Percentiles rank a stretch among this genome's conserved stretches.
Conservation (phyloP, 768 basidiomycete genomes). For the Collybia nuda region DNA sequence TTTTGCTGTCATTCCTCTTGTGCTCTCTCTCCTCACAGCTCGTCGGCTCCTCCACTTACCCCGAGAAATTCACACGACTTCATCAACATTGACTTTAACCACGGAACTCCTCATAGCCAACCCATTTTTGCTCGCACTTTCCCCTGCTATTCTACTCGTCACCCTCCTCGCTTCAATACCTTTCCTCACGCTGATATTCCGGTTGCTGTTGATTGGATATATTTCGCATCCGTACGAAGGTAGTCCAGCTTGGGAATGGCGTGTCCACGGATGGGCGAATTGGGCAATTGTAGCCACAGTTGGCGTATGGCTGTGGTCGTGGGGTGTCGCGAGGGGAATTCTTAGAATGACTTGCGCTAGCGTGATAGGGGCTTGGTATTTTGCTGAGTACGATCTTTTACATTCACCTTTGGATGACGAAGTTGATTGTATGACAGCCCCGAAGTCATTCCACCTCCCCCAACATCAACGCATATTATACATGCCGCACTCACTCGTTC, state of each 20-base stretch:
- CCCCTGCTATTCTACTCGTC: constrained; percentile 68
- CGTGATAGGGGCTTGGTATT: constrained; percentile 93
- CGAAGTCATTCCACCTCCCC: constrained; percentile 39
- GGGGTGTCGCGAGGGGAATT: constrained; percentile 78
- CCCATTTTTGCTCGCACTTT: constrained; percentile 74
- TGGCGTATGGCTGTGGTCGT: constrained; percentile 70
- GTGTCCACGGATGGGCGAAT: constrained; percentile 36
- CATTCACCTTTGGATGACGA: background rate
- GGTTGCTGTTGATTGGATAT: constrained; percentile 73
- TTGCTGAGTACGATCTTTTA: constrained; percentile 44
- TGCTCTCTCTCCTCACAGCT: constrained; percentile 67
- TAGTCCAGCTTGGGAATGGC: constrained; percentile 36
- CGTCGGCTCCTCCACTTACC: constrained; percentile 73
- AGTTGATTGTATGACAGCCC: constrained; percentile 21
- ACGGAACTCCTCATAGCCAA: constrained; percentile 70
- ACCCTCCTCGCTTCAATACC: constrained; percentile 74
- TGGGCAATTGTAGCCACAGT: constrained; percentile 52
- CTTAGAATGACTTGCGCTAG: constrained; percentile 75
- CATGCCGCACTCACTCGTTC: constrained; percentile 79
- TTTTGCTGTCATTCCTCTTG: constrained; percentile 75
- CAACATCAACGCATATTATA: constrained; percentile 68
- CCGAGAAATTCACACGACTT: constrained; percentile 65
- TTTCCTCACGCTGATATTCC: constrained; percentile 75
- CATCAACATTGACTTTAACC: constrained; percentile 55
- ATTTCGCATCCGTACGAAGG: constrained; percentile 18